Evolutionary conservation across 306 rosid species (phyloP).

Genomic region (Trifolium dubium): DNA sequence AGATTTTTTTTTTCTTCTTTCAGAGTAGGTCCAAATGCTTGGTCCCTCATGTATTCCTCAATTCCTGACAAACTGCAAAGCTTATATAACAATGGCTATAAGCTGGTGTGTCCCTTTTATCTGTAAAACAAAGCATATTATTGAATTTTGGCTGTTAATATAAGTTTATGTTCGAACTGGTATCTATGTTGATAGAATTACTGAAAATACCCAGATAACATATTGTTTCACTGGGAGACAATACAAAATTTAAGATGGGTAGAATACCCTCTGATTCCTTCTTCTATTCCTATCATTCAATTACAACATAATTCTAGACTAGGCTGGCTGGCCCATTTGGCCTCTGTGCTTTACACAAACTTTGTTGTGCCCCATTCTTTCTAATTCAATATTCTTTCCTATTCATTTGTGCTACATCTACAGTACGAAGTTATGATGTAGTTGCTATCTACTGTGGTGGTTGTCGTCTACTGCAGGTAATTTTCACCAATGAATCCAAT

Average conservation of each 20-base stretch:
- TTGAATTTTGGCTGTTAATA: conserved; percentile 2
- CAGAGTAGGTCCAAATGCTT: conserved; percentile 81
- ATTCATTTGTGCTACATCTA: not conserved
- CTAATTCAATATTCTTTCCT: conserved; percentile 3
- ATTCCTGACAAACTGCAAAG: conserved; percentile 84
- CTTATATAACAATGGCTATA: conserved; percentile 83
- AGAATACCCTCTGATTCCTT: not conserved
- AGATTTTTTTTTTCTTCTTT: conserved; percentile 37
- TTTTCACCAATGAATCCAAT: conserved; percentile 94
- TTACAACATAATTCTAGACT: not conserved
- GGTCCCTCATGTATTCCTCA: conserved; percentile 85
- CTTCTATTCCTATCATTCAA: not conserved
- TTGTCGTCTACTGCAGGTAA: conserved; percentile 59
- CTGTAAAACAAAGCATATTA: conserved; percentile 18
- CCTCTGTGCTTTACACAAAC: not conserved
- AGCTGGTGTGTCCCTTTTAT: conserved; percentile 68
- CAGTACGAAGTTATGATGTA: conserved; percentile 8
- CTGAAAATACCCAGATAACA: not conserved
- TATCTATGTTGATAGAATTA: not conserved
- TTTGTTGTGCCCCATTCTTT: not conserved
- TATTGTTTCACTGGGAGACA: not conserved
- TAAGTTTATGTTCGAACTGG: conserved; percentile 4
- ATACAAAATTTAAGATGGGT: not conserved
- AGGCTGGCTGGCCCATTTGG: not conserved
- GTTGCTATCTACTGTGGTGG: conserved; percentile 14